Base-by-base conservation (phyloP, 1,139 yeast genomes). In the Saccharomycopsis hybrid region DNA sequence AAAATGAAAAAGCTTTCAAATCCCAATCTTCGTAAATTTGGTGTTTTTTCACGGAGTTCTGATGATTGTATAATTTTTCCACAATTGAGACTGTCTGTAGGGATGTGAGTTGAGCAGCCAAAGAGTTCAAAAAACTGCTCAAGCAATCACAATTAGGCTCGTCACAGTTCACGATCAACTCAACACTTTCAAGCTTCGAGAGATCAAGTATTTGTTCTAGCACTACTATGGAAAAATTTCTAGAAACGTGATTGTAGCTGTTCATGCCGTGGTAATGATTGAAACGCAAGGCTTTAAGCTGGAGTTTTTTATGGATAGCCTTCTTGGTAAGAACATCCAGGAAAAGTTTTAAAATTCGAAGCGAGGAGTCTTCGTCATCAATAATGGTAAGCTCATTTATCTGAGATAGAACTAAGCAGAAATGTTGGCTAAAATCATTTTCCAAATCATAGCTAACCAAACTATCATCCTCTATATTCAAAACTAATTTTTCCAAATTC, bases 21-120 rank as follows among this genome's bases (percentile, higher is more conserved):
- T 82, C 88, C 71, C 80, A 82, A 27, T 67, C 65, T 58, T 82
- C 88, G 60, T 81, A 87, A 47, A 71, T 71, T 47, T 71, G 65
- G 48, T 66, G 70, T 4, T 58, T 55, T 3, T 52, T 50, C 44
- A 65, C 63, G 0, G 74, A 69, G 46, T 66, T 69, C 56, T 81
- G 85, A 2, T 69, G 62, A 35, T 44, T 41, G 36, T 49, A 40
- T 8, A 33, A 33, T 44, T 43, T 46, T 35, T 53, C 51, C 18
- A 41, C 24, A 2, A 82, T 56, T 0, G 81, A 67, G 3, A 82
- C 55, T n/a, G 65, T 65, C 2, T 56, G 58, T 25, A 80, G 59
- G 1, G 58, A 55, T 2, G 31, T 55, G 48, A 66, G 57, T 37
- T 56, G 52, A 5, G 62, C 66, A 24, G 65, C 62, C 18, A 73